phyloP scores from a whole-genome alignment of 2,329 filamentous ascomycete genomes.

The Chaetoscypha palmicola region DNA sequence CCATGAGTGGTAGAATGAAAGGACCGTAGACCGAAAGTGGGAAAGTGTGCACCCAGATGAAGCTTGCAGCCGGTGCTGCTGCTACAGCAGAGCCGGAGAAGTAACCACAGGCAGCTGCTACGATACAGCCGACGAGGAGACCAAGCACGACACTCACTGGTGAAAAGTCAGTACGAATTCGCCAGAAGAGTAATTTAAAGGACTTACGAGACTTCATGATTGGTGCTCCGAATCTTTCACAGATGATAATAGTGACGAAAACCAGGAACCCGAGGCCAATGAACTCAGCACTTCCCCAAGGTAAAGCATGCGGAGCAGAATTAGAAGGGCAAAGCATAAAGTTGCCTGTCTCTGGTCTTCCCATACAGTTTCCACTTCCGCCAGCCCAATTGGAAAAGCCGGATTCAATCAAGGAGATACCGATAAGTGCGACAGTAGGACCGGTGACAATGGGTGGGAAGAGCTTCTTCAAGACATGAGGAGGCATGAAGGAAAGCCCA shows the following conservation, averaged over 20 bases:
- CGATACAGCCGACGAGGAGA: slow-evolving; percentile 68
- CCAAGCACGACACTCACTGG: slow-evolving; percentile 56
- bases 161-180: not conserved
- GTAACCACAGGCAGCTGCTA: slow-evolving; percentile 71
- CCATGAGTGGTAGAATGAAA: slow-evolving; percentile 64
- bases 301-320: slow-evolving; percentile 61
- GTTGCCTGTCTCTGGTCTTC: slow-evolving; percentile 39
- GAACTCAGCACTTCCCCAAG: slow-evolving; percentile 73
- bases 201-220: slow-evolving; percentile 58
- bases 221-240: slow-evolving; percentile 73
- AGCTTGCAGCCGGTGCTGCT: slow-evolving; percentile 61
- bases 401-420: slow-evolving; percentile 62
- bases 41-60: slow-evolving; percentile 76
- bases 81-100: slow-evolving; percentile 69
- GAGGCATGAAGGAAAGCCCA: slow-evolving; percentile 65
- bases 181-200: not conserved
- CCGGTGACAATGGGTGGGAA: slow-evolving; percentile 76
- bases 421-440: slow-evolving; percentile 66
- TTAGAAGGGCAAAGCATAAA: slow-evolving; percentile 62
- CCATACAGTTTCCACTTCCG: slow-evolving; percentile 55
- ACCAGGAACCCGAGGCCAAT: slow-evolving; percentile 75
- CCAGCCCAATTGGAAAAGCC: slow-evolving; percentile 76
- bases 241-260: slow-evolving; percentile 71
- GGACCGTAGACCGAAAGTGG: slow-evolving; percentile 64
- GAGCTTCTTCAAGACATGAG: slow-evolving; percentile 58